Percentiles rank a stretch among this genome's conserved stretches.
Conservation (phyloP, 208 protist species). For the Naegleria lovaniensis region DNA sequence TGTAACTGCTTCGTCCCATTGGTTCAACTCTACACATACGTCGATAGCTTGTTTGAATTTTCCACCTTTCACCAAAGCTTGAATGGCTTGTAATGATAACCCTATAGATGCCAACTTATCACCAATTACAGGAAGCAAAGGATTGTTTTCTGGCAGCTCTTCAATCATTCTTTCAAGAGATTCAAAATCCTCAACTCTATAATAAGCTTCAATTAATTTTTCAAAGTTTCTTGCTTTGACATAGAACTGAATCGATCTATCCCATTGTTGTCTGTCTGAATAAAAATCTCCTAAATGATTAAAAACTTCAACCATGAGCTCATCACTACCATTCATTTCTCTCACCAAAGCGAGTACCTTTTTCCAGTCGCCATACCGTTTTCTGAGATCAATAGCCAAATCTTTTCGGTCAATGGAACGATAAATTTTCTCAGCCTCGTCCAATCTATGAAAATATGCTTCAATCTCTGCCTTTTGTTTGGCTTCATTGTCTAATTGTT, state of each 20-base stretch:
- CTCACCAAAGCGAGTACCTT: slow-evolving; percentile 80
- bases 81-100: slow-evolving; percentile 70
- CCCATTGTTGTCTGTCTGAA: slow-evolving; percentile 82
- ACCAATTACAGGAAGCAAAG: slow-evolving; percentile 72
- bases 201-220: slow-evolving; percentile 77
- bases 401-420: slow-evolving; percentile 88
- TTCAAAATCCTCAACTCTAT: slow-evolving; percentile 81
- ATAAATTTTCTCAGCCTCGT: slow-evolving; percentile 91
- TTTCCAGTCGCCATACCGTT: slow-evolving; percentile 87
- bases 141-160: slow-evolving; percentile 73
- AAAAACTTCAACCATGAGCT: slow-evolving; percentile 69
- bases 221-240: slow-evolving; percentile 30
- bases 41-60: slow-evolving; percentile 80
- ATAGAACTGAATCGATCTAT: slow-evolving; percentile 19
- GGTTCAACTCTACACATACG: slow-evolving; percentile 82
- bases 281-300: slow-evolving; percentile 91
- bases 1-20: slow-evolving; percentile 75
- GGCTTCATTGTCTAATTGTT: slow-evolving; percentile 70
- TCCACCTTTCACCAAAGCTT: slow-evolving; percentile 74
- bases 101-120: slow-evolving; percentile 80
- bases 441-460: slow-evolving; percentile 85
- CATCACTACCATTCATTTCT: slow-evolving; percentile 81
- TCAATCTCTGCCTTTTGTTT: slow-evolving; percentile 92
- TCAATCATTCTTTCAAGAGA: slow-evolving; percentile 72
- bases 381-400: slow-evolving; percentile 81